A percentile compares a stretch with the other conserved stretches of the same genome.
Evolutionary conservation across 441 rosid genomes (phyloP).

Genomic region (Flueggea neowawraea): DNA sequence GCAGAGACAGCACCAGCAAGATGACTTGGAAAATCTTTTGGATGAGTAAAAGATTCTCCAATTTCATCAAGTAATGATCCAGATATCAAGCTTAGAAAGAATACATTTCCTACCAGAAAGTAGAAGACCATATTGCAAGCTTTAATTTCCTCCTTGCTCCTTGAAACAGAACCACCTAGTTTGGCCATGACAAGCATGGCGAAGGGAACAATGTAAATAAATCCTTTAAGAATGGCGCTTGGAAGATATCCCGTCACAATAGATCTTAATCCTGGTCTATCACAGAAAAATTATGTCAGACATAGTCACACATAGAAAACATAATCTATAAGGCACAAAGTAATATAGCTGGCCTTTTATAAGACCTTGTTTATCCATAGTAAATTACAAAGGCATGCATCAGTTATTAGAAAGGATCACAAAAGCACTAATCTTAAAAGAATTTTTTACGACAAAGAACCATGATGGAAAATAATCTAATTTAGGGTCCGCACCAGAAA

Average conservation of each 20-base stretch:
- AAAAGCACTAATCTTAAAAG: no score
- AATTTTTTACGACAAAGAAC: no score
- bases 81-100: slow-evolving; percentile 83
- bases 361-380: no score
- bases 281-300: slow-evolving; percentile 20
- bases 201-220: slow-evolving; percentile 64
- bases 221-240: slow-evolving; percentile 83
- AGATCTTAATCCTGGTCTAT: slow-evolving; percentile 90
- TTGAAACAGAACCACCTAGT: slow-evolving; percentile 66
- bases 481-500: no score
- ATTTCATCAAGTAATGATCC: slow-evolving; percentile 91
- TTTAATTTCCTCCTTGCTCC: slow-evolving; percentile 81
- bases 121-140: slow-evolving; percentile 96
- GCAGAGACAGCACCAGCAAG: slow-evolving; percentile 85
- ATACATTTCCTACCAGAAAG: slow-evolving; percentile 88
- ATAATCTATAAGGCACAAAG: no score
- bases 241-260: slow-evolving; percentile 91
- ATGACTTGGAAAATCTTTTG: slow-evolving; percentile 71
- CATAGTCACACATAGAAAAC: slow-evolving; percentile 1
- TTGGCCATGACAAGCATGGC: slow-evolving; percentile 78
- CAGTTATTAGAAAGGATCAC: no score
- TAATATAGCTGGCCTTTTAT: no score
- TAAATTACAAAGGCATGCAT: no score
- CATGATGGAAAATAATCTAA: no score
- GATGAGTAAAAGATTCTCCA: slow-evolving; percentile 70